phyloP scores from a whole-genome alignment of 2,329 filamentous ascomycete species.

The Paradendryphiella salina region DNA sequence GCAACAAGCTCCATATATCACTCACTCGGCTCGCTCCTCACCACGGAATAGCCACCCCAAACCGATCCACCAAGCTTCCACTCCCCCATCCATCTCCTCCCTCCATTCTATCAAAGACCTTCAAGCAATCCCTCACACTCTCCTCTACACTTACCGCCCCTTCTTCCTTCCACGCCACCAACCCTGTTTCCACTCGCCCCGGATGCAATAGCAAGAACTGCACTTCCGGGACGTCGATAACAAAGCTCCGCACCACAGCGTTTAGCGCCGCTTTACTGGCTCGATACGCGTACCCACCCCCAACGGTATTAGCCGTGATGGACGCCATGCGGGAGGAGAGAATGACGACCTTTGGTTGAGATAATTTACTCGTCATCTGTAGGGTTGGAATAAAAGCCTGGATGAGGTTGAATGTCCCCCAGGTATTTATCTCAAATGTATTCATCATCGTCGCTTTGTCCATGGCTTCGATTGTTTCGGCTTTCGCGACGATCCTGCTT shows the following conservation, averaged over 20 bases:
- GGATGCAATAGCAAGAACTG: slow-evolving; percentile 52
- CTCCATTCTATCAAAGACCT: slow-evolving; percentile 43
- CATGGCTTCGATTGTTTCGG: slow-evolving; percentile 51
- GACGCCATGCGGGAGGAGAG: slow-evolving; percentile 54
- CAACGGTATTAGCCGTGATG: slow-evolving; percentile 46
- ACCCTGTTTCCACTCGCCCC: slow-evolving; percentile 51
- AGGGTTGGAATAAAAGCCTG: slow-evolving; percentile 46
- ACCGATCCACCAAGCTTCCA: slow-evolving; percentile 51
- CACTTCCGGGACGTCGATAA: slow-evolving; percentile 50
- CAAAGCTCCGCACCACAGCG: slow-evolving; percentile 51
- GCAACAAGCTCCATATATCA: too few species aligned
- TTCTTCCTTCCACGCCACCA: slow-evolving; percentile 52
- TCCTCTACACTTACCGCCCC: slow-evolving; percentile 51
- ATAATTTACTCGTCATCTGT: not conserved
- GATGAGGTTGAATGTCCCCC: slow-evolving; percentile 50
- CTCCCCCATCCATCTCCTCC: slow-evolving; percentile 29
- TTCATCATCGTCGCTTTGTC: slow-evolving; percentile 44
- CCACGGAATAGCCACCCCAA: slow-evolving; percentile 50
- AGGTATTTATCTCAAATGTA: slow-evolving; percentile 50
- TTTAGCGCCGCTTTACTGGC: slow-evolving; percentile 55
- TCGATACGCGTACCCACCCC: slow-evolving; percentile 53
- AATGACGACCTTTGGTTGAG: slow-evolving; percentile 44
- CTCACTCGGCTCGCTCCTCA: slow-evolving; percentile 22
- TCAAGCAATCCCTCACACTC: slow-evolving; percentile 47
- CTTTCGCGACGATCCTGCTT: slow-evolving; percentile 39